Base-by-base conservation (phyloP, 495 filamentous ascomycete species). In the Recurvomyces mirabilis region DNA sequence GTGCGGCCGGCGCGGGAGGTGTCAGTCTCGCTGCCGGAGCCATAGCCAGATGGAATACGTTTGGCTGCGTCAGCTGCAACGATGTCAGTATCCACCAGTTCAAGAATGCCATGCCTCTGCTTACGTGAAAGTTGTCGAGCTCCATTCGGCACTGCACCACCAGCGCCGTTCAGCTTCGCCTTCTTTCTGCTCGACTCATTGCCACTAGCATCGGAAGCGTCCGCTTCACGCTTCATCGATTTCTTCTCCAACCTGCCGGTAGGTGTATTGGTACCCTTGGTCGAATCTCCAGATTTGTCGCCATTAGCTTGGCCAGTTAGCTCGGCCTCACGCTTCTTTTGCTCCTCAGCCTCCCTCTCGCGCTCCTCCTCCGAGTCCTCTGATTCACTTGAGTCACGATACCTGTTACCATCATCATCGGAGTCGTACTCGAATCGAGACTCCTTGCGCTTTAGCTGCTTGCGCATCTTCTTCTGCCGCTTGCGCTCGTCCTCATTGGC, bases 161-260 rank as follows among this genome's bases (percentile, higher is more conserved):
- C 30, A 47, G 77, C 70, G 3, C 45, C 45, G 23, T 54, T 51
- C 18, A 46, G 40, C 42, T 75, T 77, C 58, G 78, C 84, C 66
- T 91, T 93, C 73, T 93, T 94, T 68, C 94, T 93, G 31, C 84
- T 83, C 18, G 77, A 74, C 57, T 98, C 91, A 48, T 82, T 88
- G 37, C 87, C 93, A 64, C 85, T 93, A 14, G 84, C 81, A 56
- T 95, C 81, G 11, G 91, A 95, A 15, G 79, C 70, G 52, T 84
- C 79, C 5, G 88, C 88, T 17, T 81, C 68, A 14, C 91, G 79
- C 64, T 95, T 96, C 35, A 88, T 76, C 36, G 70, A 7, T 59
- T 53, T 34, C 54, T 61, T 64, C 86, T 83, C 65, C 82, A 84
- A n/a, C 68, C 54, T 35, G 34, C 81, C 77, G 18, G 82, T 79